Evolutionary conservation across 2,329 filamentous ascomycete species (phyloP).

Genomic region (Trichoderma semiorbis): DNA sequence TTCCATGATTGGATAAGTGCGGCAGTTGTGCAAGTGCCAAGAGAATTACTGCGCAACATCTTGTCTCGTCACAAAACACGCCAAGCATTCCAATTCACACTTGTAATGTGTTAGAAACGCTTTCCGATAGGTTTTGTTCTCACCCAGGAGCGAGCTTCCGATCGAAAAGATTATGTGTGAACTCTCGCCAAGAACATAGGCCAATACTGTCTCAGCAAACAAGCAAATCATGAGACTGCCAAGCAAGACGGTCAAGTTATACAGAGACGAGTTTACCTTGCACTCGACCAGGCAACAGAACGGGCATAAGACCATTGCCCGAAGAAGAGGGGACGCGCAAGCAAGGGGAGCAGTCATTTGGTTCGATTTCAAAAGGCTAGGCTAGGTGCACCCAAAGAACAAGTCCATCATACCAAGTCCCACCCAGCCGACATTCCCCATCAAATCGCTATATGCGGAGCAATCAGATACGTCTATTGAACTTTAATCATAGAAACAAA

Average conservation of each 20-base stretch:
- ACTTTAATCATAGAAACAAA: not conserved
- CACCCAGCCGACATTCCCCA: not conserved
- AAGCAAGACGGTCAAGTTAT: not conserved
- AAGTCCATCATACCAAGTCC: not conserved
- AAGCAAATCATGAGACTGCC: not conserved
- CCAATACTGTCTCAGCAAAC: not conserved
- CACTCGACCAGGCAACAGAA: not conserved
- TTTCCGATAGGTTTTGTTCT: not conserved
- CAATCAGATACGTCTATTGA: not conserved
- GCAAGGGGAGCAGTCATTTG: not conserved
- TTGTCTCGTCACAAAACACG: not conserved
- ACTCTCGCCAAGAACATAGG: not conserved
- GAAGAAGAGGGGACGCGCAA: not conserved
- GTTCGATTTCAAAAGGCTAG: not conserved
- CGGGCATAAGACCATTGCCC: not conserved
- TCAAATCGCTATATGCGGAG: not conserved
- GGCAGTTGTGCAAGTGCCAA: not conserved
- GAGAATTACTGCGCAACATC: not conserved
- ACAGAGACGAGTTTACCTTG: not conserved
- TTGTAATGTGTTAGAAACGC: not conserved
- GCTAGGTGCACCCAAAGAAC: not conserved
- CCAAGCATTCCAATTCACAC: not conserved
- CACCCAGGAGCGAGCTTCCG: not conserved
- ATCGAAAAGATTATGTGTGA: not conserved
- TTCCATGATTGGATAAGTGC: not conserved